Conservation (phyloP, 179 eudicot species). For the Amaranthus tricolor region DNA sequence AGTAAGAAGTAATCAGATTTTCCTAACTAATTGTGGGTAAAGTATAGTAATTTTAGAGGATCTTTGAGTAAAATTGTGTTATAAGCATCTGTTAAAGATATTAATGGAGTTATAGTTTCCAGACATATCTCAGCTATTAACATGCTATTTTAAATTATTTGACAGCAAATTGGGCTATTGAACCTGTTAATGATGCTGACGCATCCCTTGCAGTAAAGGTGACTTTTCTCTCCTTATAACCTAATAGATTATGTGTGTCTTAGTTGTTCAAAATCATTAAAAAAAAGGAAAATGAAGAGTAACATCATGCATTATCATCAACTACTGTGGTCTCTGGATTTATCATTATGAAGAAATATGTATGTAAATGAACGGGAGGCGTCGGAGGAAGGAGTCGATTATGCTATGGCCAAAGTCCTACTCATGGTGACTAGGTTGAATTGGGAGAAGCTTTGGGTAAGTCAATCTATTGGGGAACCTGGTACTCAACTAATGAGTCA, state of each 20-base stretch:
- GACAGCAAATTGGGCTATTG: constrained; percentile 26
- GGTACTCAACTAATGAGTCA: no score
- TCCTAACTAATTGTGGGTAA: no score
- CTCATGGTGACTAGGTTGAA: no score
- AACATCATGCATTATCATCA: no score
- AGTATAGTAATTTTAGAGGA: no score
- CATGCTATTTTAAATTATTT: neutral
- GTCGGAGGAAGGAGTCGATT: no score
- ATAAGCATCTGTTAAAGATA: neutral
- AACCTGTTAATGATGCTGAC: constrained; percentile 19
- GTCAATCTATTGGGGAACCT: no score
- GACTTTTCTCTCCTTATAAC: neutral
- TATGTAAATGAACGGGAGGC: neutral
- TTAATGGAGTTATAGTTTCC: neutral
- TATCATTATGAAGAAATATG: neutral
- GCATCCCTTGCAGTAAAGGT: constrained; percentile 34
- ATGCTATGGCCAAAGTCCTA: no score
- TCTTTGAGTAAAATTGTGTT: neutral
- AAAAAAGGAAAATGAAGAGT: no score
- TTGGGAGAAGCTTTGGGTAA: no score
- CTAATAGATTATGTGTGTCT: neutral
- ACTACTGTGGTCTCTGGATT: no score
- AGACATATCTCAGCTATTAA: neutral
- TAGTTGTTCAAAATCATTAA: neutral
- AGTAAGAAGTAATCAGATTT: no score